Conservation (phyloP, 371 early-diverging fungal genomes). For the Actinomucor elegans region DNA sequence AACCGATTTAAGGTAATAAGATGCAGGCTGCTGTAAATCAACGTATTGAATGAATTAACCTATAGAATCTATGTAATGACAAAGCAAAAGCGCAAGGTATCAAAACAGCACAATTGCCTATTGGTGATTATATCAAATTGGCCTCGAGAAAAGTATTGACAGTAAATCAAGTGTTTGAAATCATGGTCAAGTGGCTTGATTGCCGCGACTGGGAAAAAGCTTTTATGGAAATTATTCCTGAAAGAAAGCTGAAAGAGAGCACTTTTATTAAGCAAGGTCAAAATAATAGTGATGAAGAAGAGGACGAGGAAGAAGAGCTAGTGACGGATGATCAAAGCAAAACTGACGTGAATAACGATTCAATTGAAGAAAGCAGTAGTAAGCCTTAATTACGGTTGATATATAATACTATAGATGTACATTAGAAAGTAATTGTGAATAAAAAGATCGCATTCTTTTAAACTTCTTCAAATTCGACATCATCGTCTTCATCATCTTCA, state of each 20-base stretch:
- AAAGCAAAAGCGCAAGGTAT: conserved; percentile 80
- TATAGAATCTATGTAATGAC: conserved; percentile 68
- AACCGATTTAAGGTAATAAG: conserved; percentile 75
- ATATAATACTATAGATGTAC: too few species aligned
- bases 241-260: conserved; percentile 71
- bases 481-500: conserved; percentile 23
- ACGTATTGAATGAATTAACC: neutral
- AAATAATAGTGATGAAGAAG: conserved; percentile 14
- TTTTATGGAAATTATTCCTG: conserved; percentile 84
- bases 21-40: too few species aligned
- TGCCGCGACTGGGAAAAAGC: conserved; percentile 76
- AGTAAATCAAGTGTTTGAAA: conserved; percentile 91
- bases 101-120: conserved; percentile 81
- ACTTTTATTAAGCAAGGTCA: conserved; percentile 33
- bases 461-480: conserved; percentile 32
- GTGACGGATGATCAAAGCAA: conserved; percentile 18
- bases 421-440: too few species aligned
- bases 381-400: too few species aligned
- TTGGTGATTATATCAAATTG: conserved; percentile 80
- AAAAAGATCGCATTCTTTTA: too few species aligned
- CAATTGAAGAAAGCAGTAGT: too few species aligned
- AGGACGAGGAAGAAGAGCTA: conserved; percentile 13
- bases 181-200: conserved; percentile 75
- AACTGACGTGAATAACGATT: too few species aligned
- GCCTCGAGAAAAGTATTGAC: conserved; percentile 84